These are phyloP conservation scores for Davidsoniella virescens DNA, from an alignment of 2,329 filamentous ascomycete genomes.

Conservation along the genomic window DNA sequence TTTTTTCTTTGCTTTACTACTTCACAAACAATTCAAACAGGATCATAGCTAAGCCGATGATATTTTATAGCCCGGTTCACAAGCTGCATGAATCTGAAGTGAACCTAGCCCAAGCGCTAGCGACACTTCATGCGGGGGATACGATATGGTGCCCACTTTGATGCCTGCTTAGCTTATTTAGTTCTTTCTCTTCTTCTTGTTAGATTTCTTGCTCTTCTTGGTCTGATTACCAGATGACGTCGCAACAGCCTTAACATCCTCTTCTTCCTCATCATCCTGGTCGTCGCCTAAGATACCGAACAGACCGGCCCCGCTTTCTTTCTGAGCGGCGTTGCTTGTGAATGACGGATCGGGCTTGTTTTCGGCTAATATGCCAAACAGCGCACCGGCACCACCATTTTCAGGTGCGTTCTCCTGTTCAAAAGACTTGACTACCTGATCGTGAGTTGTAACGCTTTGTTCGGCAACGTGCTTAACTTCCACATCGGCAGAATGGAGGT, in stretches of 20 bases:
- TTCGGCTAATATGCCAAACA: slow-evolving; percentile 5
- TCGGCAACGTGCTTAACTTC: background rate
- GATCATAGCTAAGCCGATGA: background rate
- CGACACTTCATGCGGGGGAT: background rate
- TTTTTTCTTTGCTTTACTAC: background rate
- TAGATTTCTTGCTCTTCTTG: slow-evolving; percentile 8
- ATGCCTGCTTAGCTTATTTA: background rate
- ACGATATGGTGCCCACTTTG: background rate
- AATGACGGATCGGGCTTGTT: background rate
- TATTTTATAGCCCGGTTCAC: background rate
- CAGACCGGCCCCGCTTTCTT: background rate
- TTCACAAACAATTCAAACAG: no score
- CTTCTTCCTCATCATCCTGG: background rate
- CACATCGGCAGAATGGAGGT: background rate
- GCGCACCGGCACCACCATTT: background rate
- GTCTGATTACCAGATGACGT: background rate
- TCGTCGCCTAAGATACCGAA: slow-evolving; percentile 7
- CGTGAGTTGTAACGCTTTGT: slow-evolving; percentile 1
- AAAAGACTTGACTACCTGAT: background rate
- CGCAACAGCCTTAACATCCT: background rate
- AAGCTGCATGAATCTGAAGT: background rate
- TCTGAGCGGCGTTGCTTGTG: background rate
- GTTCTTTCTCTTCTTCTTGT: slow-evolving; percentile 9
- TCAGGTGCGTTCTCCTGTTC: background rate
- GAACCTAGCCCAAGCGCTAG: background rate